phyloP scores from a whole-genome alignment of 2,329 filamentous ascomycete genomes.

The Sordariomycetes sp. region DNA sequence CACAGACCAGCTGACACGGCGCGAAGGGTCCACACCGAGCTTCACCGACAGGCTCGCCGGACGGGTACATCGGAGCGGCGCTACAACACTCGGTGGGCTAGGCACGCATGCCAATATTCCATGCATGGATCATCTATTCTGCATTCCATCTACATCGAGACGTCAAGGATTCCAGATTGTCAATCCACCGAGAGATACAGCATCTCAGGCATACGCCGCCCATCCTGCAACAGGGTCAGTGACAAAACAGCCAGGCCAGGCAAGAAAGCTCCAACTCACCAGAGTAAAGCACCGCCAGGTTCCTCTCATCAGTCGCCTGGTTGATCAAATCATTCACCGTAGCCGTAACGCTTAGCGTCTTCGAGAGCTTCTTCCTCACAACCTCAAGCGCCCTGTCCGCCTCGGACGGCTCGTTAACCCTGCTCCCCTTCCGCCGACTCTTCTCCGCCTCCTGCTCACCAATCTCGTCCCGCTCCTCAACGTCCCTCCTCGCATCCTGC shows the following conservation, averaged over 20 bases:
- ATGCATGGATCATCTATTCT: background rate
- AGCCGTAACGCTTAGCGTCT: conserved; percentile 84
- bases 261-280: conserved; percentile 32
- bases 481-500: conserved; percentile 45
- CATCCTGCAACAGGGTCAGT: conserved; percentile 18
- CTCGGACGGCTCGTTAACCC: conserved; percentile 51
- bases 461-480: conserved; percentile 22
- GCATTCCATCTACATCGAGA: background rate
- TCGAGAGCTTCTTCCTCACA: conserved; percentile 90
- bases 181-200: background rate
- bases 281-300: conserved; percentile 81
- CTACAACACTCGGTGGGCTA: no score
- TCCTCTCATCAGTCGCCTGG: conserved; percentile 83
- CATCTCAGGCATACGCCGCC: conserved; percentile 28
- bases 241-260: background rate
- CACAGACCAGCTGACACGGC: background rate
- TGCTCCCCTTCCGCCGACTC: conserved; percentile 16
- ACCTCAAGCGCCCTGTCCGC: conserved; percentile 85
- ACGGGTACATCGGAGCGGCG: background rate
- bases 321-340: conserved; percentile 97
- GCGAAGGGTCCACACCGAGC: background rate
- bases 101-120: background rate
- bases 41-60: background rate
- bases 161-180: background rate
- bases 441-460: conserved; percentile 24